Base-by-base conservation (phyloP, 2,329 filamentous ascomycete genomes). In the Colletotrichum orbiculare region DNA sequence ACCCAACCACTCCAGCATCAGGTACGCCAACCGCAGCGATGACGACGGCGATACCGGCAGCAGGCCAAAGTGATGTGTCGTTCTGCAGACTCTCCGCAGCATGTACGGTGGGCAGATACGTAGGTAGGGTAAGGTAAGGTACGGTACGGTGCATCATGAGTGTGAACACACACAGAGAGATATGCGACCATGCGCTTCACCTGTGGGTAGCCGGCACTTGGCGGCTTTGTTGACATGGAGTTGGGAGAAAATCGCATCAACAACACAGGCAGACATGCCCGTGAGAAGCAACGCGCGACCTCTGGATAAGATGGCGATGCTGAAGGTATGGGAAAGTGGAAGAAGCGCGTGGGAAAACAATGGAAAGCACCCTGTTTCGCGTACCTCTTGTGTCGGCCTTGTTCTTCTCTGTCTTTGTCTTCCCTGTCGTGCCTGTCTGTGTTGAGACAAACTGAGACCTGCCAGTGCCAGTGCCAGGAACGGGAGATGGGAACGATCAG, bases 171-270 rank as follows among this genome's bases (percentile, higher is more conserved):
- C 25, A 25, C 25, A 25, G 25, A 25, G 25, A 25, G 25, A 25
- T 25, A 25, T 25, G 25, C 25, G 25, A 25, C 25, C 25, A 25
- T 45, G 25, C 42, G 37, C n/a, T 10, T 34, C 37, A 8, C 10
- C 39, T 60, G 49, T 54, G 39, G 37, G 60, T 64, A 66, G 60
- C 64, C 60, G 63, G 63, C 63, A 66, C 60, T 66, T 64, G 63
- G 54, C 47, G 59, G 63, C 60, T 62, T 25, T 50, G 25, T 66
- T 43, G 58, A 57, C 52, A 57, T 46, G 63, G 63, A 37, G 57
- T 41, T 48, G 17, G 12, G 34, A 53, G 59, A 57, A 17, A 53
- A 45, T n/a, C 25, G 25, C 25, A 25, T 25, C n/a, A 41, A 37
- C 11, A 12, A 39, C 12, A 38, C 38, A 13, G 33, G 39, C 25